A percentile compares a stretch with the other conserved stretches of the same genome.
Conservation (phyloP, 1,139 yeast species). For the Taphrina wiesneri region DNA sequence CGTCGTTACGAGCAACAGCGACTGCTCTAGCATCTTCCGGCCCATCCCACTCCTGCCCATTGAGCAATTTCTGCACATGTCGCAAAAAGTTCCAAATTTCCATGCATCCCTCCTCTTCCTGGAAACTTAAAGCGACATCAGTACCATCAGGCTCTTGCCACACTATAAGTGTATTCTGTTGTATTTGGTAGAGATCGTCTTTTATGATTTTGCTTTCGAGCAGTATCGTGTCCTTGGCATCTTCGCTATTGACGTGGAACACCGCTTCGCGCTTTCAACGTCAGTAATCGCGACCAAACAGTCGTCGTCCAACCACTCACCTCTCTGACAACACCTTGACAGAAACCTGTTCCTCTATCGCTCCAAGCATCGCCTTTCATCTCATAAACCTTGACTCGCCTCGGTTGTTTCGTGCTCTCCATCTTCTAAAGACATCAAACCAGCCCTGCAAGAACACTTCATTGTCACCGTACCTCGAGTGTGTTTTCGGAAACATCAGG, state of each 20-base stretch:
- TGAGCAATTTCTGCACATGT: slow-evolving; percentile 34
- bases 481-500: slow-evolving; percentile 8
- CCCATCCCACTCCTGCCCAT: slow-evolving; percentile 23
- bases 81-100: slow-evolving; percentile 54
- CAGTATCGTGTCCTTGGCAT: slow-evolving; percentile 59
- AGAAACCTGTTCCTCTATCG: slow-evolving; percentile 91
- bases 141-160: slow-evolving; percentile 83
- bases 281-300: not conserved
- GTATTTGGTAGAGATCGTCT: slow-evolving; percentile 80
- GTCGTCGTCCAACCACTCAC: slow-evolving; percentile 36
- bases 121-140: slow-evolving; percentile 88
- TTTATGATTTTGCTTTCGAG: slow-evolving; percentile 70
- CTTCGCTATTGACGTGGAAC: slow-evolving; percentile 73
- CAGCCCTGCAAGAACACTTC: not conserved
- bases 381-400: slow-evolving; percentile 81
- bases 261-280: slow-evolving; percentile 50
- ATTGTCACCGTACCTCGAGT: slow-evolving; percentile 3
- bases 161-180: slow-evolving; percentile 84
- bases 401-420: slow-evolving; percentile 23
- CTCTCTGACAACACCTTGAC: slow-evolving; percentile 64
- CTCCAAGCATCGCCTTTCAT: slow-evolving; percentile 82
- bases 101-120: slow-evolving; percentile 87
- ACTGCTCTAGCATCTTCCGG: slow-evolving; percentile 12
- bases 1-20: slow-evolving; percentile 8
- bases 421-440: slow-evolving; percentile 1